A percentile compares a stretch with the other conserved stretches of the same genome.
Evolutionary conservation across 495 filamentous ascomycete species (phyloP).

Genomic region (Cladorrhinum samala): DNA sequence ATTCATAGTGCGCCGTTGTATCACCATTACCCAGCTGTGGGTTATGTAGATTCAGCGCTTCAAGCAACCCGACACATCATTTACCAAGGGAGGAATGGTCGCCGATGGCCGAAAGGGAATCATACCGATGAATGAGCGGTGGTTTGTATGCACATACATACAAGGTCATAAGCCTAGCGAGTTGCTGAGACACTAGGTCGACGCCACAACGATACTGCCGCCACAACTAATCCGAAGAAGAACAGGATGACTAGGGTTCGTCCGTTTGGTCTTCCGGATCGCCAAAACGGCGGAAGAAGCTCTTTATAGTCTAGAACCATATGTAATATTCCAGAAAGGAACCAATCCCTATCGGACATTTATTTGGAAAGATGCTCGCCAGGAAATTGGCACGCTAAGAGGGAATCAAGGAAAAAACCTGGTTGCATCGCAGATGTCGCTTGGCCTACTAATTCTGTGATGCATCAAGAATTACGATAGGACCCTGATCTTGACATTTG

Average conservation of each 20-base stretch:
- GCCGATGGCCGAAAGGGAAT: neutral
- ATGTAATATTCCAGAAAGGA: no score
- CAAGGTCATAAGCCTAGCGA: neutral
- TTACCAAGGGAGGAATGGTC: neutral
- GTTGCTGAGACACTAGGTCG: neutral
- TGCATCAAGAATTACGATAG: neutral
- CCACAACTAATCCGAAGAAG: neutral
- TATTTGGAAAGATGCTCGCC: neutral
- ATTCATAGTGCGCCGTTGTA: no score
- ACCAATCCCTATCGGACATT: no score
- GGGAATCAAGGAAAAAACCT: neutral
- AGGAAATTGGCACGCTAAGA: neutral
- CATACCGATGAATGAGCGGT: neutral
- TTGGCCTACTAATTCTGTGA: neutral
- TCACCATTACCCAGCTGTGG: no score
- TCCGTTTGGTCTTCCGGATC: no score
- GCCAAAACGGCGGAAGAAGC: no score
- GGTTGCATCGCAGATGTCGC: neutral
- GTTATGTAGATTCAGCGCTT: neutral
- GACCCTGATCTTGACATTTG: neutral
- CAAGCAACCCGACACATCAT: neutral
- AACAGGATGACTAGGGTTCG: no score
- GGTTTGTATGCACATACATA: no score
- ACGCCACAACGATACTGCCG: neutral
- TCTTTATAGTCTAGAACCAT: no score